Conservation (phyloP, 2,329 filamentous ascomycete genomes). For the Trichoderma simmonsii region DNA sequence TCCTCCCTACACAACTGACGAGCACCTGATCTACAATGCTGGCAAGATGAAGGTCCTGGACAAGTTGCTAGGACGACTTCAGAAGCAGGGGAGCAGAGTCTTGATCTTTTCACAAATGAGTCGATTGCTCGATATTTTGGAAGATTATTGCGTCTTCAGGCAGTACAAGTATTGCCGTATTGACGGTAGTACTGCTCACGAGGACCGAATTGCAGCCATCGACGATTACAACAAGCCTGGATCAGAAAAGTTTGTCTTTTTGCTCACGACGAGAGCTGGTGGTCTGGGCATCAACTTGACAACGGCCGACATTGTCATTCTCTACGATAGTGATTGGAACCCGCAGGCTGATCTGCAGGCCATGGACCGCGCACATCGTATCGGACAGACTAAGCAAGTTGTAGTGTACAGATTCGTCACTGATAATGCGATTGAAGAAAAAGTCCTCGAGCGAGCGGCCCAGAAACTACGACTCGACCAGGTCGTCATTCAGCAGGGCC, state of each 20-base stretch:
- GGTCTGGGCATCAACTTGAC: constrained; percentile 97
- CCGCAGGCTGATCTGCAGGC: constrained; percentile 97
- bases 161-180: constrained; percentile 96
- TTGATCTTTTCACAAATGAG: constrained; percentile 99
- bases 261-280: constrained; percentile 92
- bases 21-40: constrained; percentile 88
- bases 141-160: constrained; percentile 96
- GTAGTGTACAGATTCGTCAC: constrained; percentile 96
- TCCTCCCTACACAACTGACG: constrained; percentile 95
- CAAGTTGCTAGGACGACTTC: constrained; percentile 79
- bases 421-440: constrained; percentile 97
- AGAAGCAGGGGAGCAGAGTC: constrained; percentile 86
- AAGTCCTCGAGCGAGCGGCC: constrained; percentile 92
- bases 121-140: constrained; percentile 90
- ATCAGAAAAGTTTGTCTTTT: constrained; percentile 94
- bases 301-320: constrained; percentile 87
- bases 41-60: constrained; percentile 98
- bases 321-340: constrained; percentile 99
- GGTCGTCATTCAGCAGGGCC: constrained; percentile 95
- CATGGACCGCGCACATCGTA: constrained; percentile 98
- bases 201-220: constrained; percentile 95
- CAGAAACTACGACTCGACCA: constrained; percentile 96
- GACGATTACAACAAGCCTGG: constrained; percentile 97
- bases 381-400: constrained; percentile 97
- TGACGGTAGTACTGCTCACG: constrained; percentile 92